phyloP scores from a whole-genome alignment of 2,329 filamentous ascomycete species.

The Alternaria panax region DNA sequence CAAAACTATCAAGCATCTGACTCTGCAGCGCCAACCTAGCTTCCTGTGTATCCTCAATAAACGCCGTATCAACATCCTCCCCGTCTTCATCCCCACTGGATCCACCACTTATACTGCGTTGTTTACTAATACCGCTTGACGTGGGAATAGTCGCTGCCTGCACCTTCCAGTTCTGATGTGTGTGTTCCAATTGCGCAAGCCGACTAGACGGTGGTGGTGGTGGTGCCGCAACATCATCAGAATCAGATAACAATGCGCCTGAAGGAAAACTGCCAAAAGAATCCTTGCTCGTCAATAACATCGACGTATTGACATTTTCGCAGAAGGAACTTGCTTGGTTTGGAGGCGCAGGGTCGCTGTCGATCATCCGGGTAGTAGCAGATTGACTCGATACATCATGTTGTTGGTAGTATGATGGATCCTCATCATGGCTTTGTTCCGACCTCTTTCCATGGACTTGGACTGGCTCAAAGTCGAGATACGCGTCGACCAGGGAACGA shows the following conservation, averaged over 20 bases:
- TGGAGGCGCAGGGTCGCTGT: background rate
- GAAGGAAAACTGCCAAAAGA: slow-evolving; percentile 48
- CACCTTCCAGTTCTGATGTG: slow-evolving; percentile 35
- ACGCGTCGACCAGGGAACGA: slow-evolving; percentile 51
- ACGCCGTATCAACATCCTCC: slow-evolving; percentile 26
- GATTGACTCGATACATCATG: no score
- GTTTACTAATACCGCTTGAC: slow-evolving; percentile 7
- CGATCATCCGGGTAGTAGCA: background rate
- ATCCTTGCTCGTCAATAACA: slow-evolving; percentile 33
- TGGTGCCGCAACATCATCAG: no score
- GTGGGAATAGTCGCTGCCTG: slow-evolving; percentile 13
- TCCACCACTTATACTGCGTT: background rate
- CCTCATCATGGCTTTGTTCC: background rate
- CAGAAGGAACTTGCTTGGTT: background rate
- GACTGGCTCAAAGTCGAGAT: slow-evolving; percentile 47
- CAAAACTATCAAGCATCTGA: slow-evolving; percentile 45
- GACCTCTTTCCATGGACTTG: background rate
- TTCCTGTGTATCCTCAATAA: slow-evolving; percentile 56
- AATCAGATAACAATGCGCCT: no score
- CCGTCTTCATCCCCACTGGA: background rate
- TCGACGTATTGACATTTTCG: slow-evolving; percentile 3
- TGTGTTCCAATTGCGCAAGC: slow-evolving; percentile 37
- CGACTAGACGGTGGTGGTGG: slow-evolving; percentile 27
- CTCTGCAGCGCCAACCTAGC: slow-evolving; percentile 50
- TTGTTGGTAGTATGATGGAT: no score